Percentiles rank a stretch among this genome's conserved stretches.
phyloP scores from a whole-genome alignment of 1,284 basidiomycete species.

The Anthracocystis panici-leucophaei region DNA sequence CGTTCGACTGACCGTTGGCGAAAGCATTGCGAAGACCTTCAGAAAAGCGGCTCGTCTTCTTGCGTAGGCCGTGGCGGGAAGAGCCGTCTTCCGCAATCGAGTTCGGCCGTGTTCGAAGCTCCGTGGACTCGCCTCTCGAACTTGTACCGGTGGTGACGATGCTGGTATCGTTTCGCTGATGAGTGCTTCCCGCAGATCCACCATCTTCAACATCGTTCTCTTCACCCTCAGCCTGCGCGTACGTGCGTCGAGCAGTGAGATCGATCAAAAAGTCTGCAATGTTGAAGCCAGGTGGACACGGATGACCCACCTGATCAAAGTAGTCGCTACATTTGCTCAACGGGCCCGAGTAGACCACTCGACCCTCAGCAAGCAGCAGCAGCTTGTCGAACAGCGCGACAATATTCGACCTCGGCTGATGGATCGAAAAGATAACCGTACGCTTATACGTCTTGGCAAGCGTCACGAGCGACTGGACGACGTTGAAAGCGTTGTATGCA shows the following conservation, averaged over 20 bases:
- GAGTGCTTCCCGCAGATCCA: not conserved
- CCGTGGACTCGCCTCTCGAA: constrained; percentile 70
- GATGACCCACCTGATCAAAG: constrained; percentile 81
- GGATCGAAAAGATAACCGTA: constrained; percentile 97
- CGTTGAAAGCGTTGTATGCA: constrained; percentile 93
- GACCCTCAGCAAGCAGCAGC: constrained; percentile 79
- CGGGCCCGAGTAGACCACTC: constrained; percentile 83
- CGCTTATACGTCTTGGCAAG: constrained; percentile 89
- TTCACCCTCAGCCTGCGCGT: not conserved
- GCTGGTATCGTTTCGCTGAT: constrained; percentile 28
- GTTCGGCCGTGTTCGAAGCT: constrained; percentile 73
- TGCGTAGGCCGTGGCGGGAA: constrained; percentile 15
- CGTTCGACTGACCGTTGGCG: constrained; percentile 70
- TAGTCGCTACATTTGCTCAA: constrained; percentile 81
- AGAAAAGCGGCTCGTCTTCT: constrained; percentile 81
- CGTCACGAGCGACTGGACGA: constrained; percentile 86
- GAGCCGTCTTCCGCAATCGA: constrained; percentile 75
- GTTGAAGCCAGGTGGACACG: constrained; percentile 95
- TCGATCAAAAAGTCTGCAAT: constrained; percentile 79
- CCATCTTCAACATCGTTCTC: constrained; percentile 30
- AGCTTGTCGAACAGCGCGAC: constrained; percentile 94
- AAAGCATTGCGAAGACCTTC: constrained; percentile 73
- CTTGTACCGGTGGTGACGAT: constrained; percentile 37
- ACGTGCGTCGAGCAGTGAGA: constrained; percentile 40
- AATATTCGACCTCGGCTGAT: constrained; percentile 98